A percentile compares a stretch with the other conserved stretches of the same genome.
phyloP scores from a whole-genome alignment of 768 basidiomycete species.

The Calocera viscosa region DNA sequence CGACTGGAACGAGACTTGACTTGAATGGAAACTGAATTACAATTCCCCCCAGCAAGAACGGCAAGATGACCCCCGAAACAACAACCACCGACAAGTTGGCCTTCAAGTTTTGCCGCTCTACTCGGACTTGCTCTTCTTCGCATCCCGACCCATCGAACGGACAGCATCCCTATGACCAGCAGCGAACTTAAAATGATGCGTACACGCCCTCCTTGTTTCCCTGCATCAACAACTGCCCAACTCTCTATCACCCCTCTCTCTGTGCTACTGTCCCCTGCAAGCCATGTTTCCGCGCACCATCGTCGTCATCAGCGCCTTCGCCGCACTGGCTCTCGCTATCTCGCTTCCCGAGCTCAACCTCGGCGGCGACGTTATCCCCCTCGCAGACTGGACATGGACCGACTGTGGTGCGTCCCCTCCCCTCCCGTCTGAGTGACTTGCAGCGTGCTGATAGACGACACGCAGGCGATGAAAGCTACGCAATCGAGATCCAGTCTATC shows the following conservation, averaged over 20 bases:
- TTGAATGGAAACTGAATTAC: too few species aligned
- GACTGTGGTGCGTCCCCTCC: conserved; percentile 57
- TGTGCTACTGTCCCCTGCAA: background rate
- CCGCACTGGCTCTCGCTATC: conserved; percentile 19
- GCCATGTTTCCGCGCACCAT: conserved; percentile 11
- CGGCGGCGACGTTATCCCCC: conserved; percentile 26
- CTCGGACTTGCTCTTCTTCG: too few species aligned
- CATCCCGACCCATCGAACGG: too few species aligned
- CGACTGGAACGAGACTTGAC: too few species aligned
- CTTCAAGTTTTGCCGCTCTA: too few species aligned
- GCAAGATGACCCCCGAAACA: too few species aligned
- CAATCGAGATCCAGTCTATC: conserved; percentile 59
- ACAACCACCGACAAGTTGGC: too few species aligned
- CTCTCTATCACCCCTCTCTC: background rate
- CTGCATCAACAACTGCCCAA: too few species aligned
- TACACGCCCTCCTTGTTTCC: too few species aligned
- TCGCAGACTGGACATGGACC: conserved; percentile 48
- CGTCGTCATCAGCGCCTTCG: conserved; percentile 13
- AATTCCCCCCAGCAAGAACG: too few species aligned
- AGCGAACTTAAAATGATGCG: too few species aligned
- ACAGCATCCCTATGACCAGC: too few species aligned
- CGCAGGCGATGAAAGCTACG: conserved; percentile 36
- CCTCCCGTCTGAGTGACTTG: background rate
- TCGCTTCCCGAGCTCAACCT: conserved; percentile 18
- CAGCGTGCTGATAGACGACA: conserved; percentile 7